Conservation (phyloP, 495 filamentous ascomycete species). For the Talaromyces nanjingensis region DNA sequence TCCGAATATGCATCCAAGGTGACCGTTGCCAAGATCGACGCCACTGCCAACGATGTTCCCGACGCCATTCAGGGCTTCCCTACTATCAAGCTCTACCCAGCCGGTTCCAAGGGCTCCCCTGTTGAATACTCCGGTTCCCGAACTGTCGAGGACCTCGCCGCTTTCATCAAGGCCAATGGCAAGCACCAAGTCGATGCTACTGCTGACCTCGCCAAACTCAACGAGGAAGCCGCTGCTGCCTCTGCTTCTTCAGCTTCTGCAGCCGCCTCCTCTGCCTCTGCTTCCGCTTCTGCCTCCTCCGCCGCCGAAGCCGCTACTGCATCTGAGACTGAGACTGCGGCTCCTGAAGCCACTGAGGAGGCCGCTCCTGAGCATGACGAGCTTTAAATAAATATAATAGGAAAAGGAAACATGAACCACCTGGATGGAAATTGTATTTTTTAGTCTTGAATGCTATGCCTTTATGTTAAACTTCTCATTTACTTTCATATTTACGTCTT, state of each 20-base stretch:
- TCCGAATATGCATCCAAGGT: conserved; percentile 73
- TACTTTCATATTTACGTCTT: neutral
- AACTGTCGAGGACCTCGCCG: conserved; percentile 87
- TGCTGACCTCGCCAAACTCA: conserved; percentile 35
- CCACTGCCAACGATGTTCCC: conserved; percentile 92
- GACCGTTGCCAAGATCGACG: conserved; percentile 95
- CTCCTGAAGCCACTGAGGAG: conserved; percentile 20
- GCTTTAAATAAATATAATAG: conserved; percentile 21
- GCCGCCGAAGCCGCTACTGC: conserved; percentile 23
- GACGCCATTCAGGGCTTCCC: conserved; percentile 98
- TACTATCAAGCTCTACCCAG: conserved; percentile 97
- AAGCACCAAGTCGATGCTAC: conserved; percentile 70
- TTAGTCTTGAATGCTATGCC: conserved; percentile 14
- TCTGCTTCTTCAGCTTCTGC: conserved; percentile 13
- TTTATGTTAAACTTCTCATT: neutral
- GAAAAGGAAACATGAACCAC: neutral
- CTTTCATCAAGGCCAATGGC: conserved; percentile 93
- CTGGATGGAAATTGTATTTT: conserved; percentile 3
- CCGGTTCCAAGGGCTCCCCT: conserved; percentile 76
- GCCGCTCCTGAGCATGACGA: conserved; percentile 30
- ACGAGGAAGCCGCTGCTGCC: conserved; percentile 23
- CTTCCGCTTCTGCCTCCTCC: conserved; percentile 13
- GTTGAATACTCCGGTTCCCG: conserved; percentile 84
- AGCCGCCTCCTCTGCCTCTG: conserved; percentile 16
- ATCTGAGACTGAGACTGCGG: conserved; percentile 15